These are phyloP conservation scores for Gossypium schwendimanii DNA, from an alignment of 441 rosid species.

Conservation along the genomic window DNA sequence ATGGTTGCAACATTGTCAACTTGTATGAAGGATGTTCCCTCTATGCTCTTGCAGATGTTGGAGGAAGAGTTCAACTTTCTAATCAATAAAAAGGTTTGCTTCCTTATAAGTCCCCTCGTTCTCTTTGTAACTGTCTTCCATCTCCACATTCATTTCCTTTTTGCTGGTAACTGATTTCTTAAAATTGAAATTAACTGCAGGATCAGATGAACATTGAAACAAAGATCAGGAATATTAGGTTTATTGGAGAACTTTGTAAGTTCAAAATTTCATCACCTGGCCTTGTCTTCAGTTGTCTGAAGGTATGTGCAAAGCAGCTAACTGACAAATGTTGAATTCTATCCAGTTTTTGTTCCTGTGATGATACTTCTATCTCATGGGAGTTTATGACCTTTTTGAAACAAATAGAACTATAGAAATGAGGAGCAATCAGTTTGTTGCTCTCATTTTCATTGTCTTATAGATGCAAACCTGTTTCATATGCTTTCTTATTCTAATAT, in stretches of 20 bases:
- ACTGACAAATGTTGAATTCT: background rate
- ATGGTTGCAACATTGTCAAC: constrained; percentile 92
- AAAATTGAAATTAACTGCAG: constrained; percentile 42
- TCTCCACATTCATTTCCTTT: background rate
- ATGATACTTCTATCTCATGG: background rate
- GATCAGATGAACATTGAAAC: constrained; percentile 99
- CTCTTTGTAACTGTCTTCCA: background rate
- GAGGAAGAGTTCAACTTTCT: constrained; percentile 98
- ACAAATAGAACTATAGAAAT: background rate
- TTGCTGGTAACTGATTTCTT: background rate
- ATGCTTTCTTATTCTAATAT: constrained; percentile 8
- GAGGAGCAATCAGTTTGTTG: constrained; percentile 1
- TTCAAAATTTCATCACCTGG: constrained; percentile 80
- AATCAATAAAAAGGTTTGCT: constrained; percentile 82
- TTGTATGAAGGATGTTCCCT: constrained; percentile 89
- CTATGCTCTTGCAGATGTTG: constrained; percentile 86
- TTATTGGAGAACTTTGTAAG: constrained; percentile 97
- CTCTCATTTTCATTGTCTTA: background rate
- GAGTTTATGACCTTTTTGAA: background rate
- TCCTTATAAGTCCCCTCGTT: background rate
- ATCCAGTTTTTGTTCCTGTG: background rate
- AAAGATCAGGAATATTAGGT: constrained; percentile 93
- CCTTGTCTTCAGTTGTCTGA: constrained; percentile 87
- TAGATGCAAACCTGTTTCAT: background rate
- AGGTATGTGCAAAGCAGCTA: constrained; percentile 42